These are phyloP conservation scores for Nemania sp. DNA, from an alignment of 2,329 filamentous ascomycete species.

Conservation along the genomic window DNA sequence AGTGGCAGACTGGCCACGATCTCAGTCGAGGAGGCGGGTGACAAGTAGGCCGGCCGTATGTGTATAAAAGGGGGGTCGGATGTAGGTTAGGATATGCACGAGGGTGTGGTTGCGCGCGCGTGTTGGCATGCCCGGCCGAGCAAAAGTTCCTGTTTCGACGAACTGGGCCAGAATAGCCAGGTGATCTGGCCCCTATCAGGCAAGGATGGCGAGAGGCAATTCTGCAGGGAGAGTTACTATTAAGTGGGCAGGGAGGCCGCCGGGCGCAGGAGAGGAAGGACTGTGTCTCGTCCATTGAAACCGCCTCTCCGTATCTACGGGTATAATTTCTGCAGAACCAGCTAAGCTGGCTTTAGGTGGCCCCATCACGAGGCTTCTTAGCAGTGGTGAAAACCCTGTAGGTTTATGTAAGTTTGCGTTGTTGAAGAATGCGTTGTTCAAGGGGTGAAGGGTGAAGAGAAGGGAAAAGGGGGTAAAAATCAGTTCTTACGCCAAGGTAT, in stretches of 20 bases:
- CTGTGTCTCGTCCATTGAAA: not conserved
- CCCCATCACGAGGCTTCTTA: slow-evolving; percentile 32
- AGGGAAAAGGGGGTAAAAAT: not conserved
- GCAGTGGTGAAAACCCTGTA: slow-evolving; percentile 37
- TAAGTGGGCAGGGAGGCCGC: not conserved
- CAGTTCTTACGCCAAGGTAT: slow-evolving; percentile 35
- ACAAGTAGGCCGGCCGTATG: not conserved
- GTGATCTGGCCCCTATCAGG: not conserved
- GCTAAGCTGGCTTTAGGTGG: not conserved
- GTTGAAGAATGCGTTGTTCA: not conserved
- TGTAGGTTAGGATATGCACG: not conserved
- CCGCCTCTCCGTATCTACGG: not conserved
- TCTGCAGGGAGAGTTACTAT: not conserved
- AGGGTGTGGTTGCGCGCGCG: slow-evolving; percentile 1
- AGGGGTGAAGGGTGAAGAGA: not conserved
- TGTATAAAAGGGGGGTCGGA: not conserved
- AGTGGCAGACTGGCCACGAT: slow-evolving; percentile 13
- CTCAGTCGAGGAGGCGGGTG: not conserved
- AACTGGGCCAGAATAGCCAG: slow-evolving; percentile 4
- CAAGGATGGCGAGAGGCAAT: not conserved
- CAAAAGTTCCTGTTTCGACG: not conserved
- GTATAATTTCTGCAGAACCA: not conserved
- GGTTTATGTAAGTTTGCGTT: slow-evolving; percentile 10
- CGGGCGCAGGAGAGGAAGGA: not conserved
- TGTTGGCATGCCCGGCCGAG: not conserved